Base-by-base conservation (phyloP, 2,329 filamentous ascomycete species). In the Coleophoma crateriformis region DNA sequence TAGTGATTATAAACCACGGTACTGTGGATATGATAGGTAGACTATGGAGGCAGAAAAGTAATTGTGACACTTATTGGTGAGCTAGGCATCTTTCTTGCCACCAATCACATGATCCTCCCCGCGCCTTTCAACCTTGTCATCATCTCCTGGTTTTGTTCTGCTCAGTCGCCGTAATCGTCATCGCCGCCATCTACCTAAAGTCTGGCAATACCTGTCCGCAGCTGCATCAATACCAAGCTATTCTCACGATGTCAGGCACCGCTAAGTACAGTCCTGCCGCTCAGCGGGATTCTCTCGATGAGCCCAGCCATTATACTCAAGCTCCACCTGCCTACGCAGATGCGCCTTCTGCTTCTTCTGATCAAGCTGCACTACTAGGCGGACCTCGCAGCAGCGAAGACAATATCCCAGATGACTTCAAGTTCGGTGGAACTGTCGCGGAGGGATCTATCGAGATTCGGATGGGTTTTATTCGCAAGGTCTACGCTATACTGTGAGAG, bases 361-460 rank as follows among this genome's bases (percentile, higher is more conserved):
- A 76, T 61, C 76, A 79, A 54, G 68, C 73, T 53, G 71, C 71
- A 12, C 72, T 79, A 19, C 76, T 87, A 38, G 79, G 88, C 50
- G 85, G 78, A 41, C 83, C 89, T 46, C 83, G 91, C 61, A 79
- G 77, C 66, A 91, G 91, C 69, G 83, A 91, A 65, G 92, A 96
- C 71, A 95, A 96, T 64, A 67, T 97, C 41, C 92, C 92, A 1
- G 92, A 97, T 73, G 92, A 97, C 71, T 97, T 97, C 82, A 97
- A 96, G 88, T 97, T 95, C 65, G 94, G 92, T 60, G 91, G 90
- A 54, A 90, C 86, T 15, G 91, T 97, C 52, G 86, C 91, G 58
- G 94, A 97, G 74, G 92, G 89, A 43, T 95, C 91, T 17, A 77
- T 97, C 65, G 90, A 95, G 64, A 96, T 99, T 66, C 88, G 92